Base-by-base conservation (phyloP, 495 filamentous ascomycete genomes). In the Hypoxylon subgilvum region DNA sequence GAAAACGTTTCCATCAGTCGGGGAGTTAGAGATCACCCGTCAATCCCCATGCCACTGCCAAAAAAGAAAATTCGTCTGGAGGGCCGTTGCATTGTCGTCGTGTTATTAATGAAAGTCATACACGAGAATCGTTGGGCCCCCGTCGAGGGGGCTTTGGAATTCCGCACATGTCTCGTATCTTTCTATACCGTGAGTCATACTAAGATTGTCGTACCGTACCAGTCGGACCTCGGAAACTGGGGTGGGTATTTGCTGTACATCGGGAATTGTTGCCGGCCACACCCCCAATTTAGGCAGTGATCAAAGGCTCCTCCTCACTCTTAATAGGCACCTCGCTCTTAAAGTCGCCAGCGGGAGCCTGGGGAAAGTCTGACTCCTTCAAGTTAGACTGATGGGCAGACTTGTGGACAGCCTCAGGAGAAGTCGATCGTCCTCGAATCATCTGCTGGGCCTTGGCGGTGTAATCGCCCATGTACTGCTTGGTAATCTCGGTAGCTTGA, bases 401-500 rank as follows among this genome's bases (percentile, higher is more conserved):
- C 62, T 78, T 79, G 59, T 75, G 43, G 5, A 57, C 55, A 19
- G 65, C 50, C 65, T 72, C 76, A 61, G 70, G 72, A 46, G 70
- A 74, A 61, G 76, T 61, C 71, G 80, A 68, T 74, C 77, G 49
- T 62, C 78, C 65, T 71, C 77, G 71, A 67, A 81, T 62, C 73
- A 90, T 83, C 49, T 84, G 84, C 71, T 92, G 87, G 51, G 91
- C 93, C 80, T 94, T 94, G 70, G 83, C 77, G 48, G 88, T 87
- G 73, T 94, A 92, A 65, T 95, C 89, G 42, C 85, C 86, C 63
- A 91, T 82, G 67, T 92, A 91, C 58, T 88, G 82, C 79, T 89
- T 90, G 70, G 90, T 85, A 43, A 87, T 72, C 61, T 86, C 86
- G 31, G 89, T 86, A 31, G 88, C 89, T 57, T 87, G 85, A 46